phyloP scores from a whole-genome alignment of 148 eudicot genomes.

The Chenopodium album region DNA sequence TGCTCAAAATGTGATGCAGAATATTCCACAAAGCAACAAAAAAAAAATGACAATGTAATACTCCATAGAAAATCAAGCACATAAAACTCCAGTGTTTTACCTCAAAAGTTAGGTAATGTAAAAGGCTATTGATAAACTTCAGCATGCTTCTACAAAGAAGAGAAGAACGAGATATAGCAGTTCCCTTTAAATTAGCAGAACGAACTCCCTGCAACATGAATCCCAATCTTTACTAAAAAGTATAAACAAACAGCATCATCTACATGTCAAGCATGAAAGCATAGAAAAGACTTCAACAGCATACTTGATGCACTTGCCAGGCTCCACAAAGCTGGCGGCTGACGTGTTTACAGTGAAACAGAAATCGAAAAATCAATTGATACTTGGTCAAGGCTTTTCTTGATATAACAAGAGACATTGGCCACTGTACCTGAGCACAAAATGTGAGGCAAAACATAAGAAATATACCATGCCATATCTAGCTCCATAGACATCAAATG shows the following conservation, averaged over 20 bases:
- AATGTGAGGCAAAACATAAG: slow-evolving; percentile 9
- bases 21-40: background rate
- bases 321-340: slow-evolving; percentile 95
- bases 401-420: slow-evolving; percentile 91
- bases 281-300: slow-evolving; percentile 19
- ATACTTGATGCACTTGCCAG: slow-evolving; percentile 98
- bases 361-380: slow-evolving; percentile 86
- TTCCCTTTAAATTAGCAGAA: slow-evolving; percentile 72
- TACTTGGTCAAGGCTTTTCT: slow-evolving; percentile 90
- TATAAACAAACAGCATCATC: background rate
- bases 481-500: background rate
- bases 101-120: slow-evolving; percentile 96
- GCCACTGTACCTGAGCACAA: slow-evolving; percentile 82
- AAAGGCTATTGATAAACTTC: slow-evolving; percentile 81
- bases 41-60: background rate
- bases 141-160: slow-evolving; percentile 96
- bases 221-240: slow-evolving; percentile 3
- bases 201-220: slow-evolving; percentile 71
- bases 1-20: background rate
- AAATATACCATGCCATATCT: slow-evolving; percentile 8
- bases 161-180: slow-evolving; percentile 79
- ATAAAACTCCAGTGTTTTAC: slow-evolving; percentile 30
- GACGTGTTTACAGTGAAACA: slow-evolving; percentile 96
- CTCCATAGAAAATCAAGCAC: background rate
- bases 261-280: slow-evolving; percentile 12